phyloP scores from a whole-genome alignment of 768 basidiomycete species.

The Mycena alexandri region DNA sequence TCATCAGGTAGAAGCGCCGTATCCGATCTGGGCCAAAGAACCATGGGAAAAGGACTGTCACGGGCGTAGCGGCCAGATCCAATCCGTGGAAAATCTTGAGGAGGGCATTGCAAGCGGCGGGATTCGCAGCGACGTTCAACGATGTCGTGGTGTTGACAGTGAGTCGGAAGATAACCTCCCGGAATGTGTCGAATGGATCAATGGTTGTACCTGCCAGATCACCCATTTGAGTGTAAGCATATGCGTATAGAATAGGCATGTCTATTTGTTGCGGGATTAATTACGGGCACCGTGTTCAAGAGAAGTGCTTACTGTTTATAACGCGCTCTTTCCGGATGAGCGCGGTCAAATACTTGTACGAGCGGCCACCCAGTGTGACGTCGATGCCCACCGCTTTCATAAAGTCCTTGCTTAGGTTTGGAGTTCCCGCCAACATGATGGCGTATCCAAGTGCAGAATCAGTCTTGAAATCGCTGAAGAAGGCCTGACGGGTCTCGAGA shows the following conservation, averaged over 20 bases:
- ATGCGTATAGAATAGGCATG: conserved; percentile 7
- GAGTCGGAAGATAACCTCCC: conserved; percentile 4
- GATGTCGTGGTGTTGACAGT: conserved; percentile 8
- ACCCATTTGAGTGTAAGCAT: not conserved
- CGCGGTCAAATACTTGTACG: conserved; percentile 17
- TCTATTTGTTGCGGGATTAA: not conserved
- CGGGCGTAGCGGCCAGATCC: conserved; percentile 12
- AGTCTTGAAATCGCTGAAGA: conserved; percentile 17
- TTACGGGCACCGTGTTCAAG: not conserved
- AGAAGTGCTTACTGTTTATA: not conserved
- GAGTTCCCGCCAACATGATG: conserved; percentile 18
- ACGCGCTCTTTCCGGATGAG: conserved; percentile 20
- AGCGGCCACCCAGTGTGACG: conserved; percentile 19
- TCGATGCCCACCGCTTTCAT: conserved; percentile 13
- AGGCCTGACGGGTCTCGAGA: conserved; percentile 4
- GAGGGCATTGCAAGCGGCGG: conserved; percentile 3
- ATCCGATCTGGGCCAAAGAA: conserved; percentile 19
- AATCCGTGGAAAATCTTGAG: conserved; percentile 9
- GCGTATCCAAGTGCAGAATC: conserved; percentile 13
- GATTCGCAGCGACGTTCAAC: conserved; percentile 4
- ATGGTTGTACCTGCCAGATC: not conserved
- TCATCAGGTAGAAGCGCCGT: conserved; percentile 23
- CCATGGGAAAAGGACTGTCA: conserved; percentile 21
- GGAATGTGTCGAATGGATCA: conserved; percentile 14
- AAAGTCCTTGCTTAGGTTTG: conserved; percentile 24